These are phyloP conservation scores for Acacia acuminata DNA, from an alignment of 306 rosid genomes.

Conservation along the genomic window DNA sequence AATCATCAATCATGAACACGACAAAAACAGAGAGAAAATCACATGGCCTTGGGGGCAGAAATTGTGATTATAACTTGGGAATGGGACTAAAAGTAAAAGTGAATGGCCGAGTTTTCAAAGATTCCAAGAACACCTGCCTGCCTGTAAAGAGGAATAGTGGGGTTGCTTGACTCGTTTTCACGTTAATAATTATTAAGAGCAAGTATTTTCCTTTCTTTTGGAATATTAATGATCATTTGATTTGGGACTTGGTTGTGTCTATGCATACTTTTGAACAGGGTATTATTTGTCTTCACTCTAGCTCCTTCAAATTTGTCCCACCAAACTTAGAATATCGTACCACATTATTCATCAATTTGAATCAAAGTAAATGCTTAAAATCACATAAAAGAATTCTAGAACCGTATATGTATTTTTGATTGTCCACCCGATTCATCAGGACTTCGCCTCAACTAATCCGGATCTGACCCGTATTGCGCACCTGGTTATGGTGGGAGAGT, in stretches of 20 bases:
- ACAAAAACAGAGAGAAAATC: not conserved
- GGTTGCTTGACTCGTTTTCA: constrained; percentile 14
- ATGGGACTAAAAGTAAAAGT: constrained; percentile 1
- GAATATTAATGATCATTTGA: not conserved
- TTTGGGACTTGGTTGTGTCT: not conserved
- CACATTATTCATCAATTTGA: not conserved
- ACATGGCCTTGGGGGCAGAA: not conserved
- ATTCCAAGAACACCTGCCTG: not conserved
- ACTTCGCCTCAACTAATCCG: too few species aligned
- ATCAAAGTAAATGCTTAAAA: not conserved
- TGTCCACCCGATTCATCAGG: too few species aligned
- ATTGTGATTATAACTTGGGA: not conserved
- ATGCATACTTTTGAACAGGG: not conserved
- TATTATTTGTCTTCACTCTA: not conserved
- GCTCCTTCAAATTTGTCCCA: not conserved
- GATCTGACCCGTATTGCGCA: too few species aligned
- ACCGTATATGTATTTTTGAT: too few species aligned
- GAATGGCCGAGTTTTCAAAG: not conserved
- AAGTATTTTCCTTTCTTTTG: not conserved
- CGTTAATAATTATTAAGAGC: not conserved
- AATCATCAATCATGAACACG: not conserved
- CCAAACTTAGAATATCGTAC: not conserved
- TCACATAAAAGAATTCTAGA: not conserved
- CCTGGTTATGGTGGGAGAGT: too few species aligned
- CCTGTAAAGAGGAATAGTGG: constrained; percentile 1